These are phyloP conservation scores for Primulina tabacum DNA, from an alignment of 257 asterid genomes.

Conservation along the genomic window DNA sequence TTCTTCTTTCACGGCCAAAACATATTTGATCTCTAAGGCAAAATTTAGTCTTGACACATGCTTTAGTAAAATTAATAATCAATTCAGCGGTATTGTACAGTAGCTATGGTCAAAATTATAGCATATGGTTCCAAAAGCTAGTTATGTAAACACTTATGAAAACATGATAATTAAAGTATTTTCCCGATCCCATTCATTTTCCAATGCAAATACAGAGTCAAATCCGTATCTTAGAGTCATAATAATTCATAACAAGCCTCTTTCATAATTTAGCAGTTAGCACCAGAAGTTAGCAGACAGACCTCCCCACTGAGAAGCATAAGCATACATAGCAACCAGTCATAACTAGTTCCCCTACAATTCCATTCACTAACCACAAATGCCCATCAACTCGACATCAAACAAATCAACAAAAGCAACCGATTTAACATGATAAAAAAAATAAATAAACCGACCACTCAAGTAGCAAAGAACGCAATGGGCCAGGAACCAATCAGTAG, in stretches of 20 bases:
- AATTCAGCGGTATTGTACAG: background rate
- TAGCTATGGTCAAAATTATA: background rate
- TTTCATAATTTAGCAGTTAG: background rate
- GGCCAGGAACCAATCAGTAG: slow-evolving; percentile 6
- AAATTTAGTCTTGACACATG: background rate
- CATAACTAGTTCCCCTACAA: background rate
- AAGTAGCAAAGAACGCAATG: slow-evolving; percentile 1
- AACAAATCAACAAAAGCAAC: background rate
- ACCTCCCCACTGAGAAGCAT: background rate
- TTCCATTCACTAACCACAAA: background rate
- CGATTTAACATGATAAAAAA: no score
- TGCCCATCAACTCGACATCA: background rate
- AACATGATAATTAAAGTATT: background rate
- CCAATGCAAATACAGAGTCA: background rate
- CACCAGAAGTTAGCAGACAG: no score
- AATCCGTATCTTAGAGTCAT: background rate
- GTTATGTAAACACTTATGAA: no score
- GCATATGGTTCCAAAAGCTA: background rate
- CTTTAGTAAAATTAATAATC: no score
- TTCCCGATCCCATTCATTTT: background rate
- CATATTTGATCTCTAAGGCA: background rate
- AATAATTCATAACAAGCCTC: background rate
- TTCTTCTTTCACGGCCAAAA: background rate
- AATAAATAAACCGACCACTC: background rate
- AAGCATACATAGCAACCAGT: background rate